Evolutionary conservation across 129 eudicot species (phyloP).

Genomic region (Arctium minus): DNA sequence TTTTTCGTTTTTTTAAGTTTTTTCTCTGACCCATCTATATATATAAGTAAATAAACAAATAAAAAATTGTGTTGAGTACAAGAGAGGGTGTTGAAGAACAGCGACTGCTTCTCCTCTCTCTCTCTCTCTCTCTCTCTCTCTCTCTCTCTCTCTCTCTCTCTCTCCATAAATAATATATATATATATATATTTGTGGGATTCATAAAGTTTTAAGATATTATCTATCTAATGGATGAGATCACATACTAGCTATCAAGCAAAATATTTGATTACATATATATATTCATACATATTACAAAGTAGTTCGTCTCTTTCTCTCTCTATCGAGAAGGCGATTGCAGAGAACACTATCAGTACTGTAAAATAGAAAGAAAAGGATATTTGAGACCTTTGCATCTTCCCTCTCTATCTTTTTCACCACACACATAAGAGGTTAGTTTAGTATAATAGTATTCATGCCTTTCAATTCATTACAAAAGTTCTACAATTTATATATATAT

Average conservation of each 20-base stretch:
- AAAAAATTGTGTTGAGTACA: constrained; percentile 28
- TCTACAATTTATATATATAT: neutral
- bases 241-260: neutral
- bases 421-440: constrained; percentile 35
- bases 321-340: constrained; percentile 71
- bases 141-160: neutral
- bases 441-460: constrained; percentile 17
- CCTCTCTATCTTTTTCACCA: constrained; percentile 29
- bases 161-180: neutral
- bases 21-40: too few relatives aligned
- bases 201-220: constrained; percentile 1
- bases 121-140: constrained; percentile 5
- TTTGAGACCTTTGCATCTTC: constrained; percentile 11
- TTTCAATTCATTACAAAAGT: constrained; percentile 27
- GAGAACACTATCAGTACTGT: constrained; percentile 35
- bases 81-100: constrained; percentile 34
- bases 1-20: too few relatives aligned
- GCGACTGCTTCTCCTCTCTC: constrained; percentile 28
- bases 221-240: neutral
- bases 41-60: neutral
- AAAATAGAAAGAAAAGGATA: constrained; percentile 14
- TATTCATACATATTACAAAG: constrained; percentile 2
- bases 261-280: neutral
- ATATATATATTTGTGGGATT: neutral
- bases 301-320: constrained; percentile 33